Conservation (phyloP, 2,329 filamentous ascomycete species). For the Calonectria pteridis region DNA sequence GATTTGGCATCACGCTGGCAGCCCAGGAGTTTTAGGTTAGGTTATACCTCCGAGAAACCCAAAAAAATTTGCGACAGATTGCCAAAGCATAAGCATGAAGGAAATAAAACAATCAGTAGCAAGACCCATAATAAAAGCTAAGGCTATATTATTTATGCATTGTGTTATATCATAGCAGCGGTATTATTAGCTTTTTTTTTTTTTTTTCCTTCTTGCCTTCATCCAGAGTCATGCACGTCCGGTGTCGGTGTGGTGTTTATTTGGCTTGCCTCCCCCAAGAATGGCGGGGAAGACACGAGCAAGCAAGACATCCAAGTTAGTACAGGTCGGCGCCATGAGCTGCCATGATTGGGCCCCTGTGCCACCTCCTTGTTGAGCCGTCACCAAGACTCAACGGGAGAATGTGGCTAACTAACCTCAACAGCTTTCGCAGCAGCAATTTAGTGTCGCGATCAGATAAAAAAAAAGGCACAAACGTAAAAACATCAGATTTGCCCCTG, state of each 20-base stretch:
- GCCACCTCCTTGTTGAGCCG: slow-evolving; percentile 11
- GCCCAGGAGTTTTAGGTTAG: neutral
- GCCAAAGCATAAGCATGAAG: neutral
- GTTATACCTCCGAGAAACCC: neutral
- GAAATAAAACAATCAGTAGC: neutral
- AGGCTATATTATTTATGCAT: neutral
- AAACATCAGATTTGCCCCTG: neutral
- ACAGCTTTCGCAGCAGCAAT: slow-evolving; percentile 5
- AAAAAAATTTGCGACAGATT: neutral
- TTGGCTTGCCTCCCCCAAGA: neutral
- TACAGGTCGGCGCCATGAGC: neutral
- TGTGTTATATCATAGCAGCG: neutral
- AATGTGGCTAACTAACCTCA: slow-evolving; percentile 7
- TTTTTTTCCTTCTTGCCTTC: neutral
- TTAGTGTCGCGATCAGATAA: neutral
- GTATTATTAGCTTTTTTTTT: neutral
- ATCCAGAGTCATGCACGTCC: neutral
- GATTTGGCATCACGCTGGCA: slow-evolving; percentile 3
- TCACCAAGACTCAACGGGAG: slow-evolving; percentile 23
- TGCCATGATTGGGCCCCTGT: slow-evolving; percentile 9
- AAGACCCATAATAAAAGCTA: neutral
- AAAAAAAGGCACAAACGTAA: neutral
- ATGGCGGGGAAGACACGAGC: neutral
- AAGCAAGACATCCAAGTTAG: neutral
- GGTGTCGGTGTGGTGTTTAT: neutral